Percentiles rank a stretch among this genome's conserved stretches.
Evolutionary conservation across 345 rosid genomes (phyloP).

Genomic region (Acer saccharum): DNA sequence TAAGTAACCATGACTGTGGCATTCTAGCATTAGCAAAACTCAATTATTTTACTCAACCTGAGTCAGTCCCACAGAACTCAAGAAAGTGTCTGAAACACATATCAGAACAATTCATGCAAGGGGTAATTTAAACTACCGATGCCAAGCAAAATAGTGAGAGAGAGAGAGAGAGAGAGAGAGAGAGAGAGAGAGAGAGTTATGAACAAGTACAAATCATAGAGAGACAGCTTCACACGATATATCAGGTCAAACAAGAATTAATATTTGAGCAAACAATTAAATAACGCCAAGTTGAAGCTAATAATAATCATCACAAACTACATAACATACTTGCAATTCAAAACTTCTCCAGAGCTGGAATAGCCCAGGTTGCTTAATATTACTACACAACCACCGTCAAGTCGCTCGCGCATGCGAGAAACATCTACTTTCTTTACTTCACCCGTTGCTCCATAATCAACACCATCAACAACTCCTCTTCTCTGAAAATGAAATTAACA

Average conservation of each 20-base stretch:
- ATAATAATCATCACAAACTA: not conserved
- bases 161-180: too few species aligned
- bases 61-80: slow-evolving; percentile 3
- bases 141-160: too few species aligned
- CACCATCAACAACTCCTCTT: slow-evolving; percentile 91
- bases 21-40: slow-evolving; percentile 7
- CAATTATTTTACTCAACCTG: not conserved
- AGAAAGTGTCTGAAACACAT: not conserved
- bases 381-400: slow-evolving; percentile 82
- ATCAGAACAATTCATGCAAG: not conserved
- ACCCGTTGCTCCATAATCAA: slow-evolving; percentile 96
- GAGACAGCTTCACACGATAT: not conserved
- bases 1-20: slow-evolving; percentile 4
- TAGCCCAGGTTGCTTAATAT: slow-evolving; percentile 87
- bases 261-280: not conserved
- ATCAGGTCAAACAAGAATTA: slow-evolving; percentile 3
- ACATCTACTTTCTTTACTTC: slow-evolving; percentile 93
- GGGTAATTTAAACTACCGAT: not conserved
- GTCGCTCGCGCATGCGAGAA: slow-evolving; percentile 80
- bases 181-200: not conserved
- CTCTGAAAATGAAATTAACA: slow-evolving; percentile 50
- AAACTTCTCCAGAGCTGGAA: slow-evolving; percentile 96
- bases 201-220: not conserved
- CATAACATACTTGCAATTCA: slow-evolving; percentile 89
- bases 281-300: not conserved